Percentiles rank a stretch among this genome's conserved stretches.
phyloP scores from a whole-genome alignment of 2,329 filamentous ascomycete genomes.

The Whalleya microplaca region DNA sequence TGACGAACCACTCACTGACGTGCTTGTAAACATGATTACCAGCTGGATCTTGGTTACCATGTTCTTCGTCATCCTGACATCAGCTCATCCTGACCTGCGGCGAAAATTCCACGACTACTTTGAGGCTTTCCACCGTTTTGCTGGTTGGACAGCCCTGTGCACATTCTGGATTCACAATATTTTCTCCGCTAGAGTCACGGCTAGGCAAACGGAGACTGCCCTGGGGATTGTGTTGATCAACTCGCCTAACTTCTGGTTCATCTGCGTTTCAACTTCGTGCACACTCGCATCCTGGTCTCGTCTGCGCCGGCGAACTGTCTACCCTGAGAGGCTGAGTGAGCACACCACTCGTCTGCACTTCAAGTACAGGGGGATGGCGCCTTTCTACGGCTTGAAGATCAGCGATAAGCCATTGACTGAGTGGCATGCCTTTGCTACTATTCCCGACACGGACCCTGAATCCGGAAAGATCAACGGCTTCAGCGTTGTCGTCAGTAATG shows the following conservation, averaged over 20 bases:
- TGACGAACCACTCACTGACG: constrained; percentile 24
- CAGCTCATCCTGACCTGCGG: constrained; percentile 68
- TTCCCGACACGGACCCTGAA: constrained; percentile 57
- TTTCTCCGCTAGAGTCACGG: constrained; percentile 55
- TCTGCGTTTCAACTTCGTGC: constrained; percentile 65
- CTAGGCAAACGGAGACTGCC: constrained; percentile 32
- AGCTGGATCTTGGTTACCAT: constrained; percentile 56
- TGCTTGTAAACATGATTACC: constrained; percentile 31
- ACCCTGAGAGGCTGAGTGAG: constrained; percentile 68
- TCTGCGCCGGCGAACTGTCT: constrained; percentile 69
- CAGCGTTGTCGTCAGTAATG: constrained; percentile 72
- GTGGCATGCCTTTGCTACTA: constrained; percentile 78
- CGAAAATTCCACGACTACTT: constrained; percentile 69
- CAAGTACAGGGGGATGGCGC: constrained; percentile 61
- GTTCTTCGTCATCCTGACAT: constrained; percentile 61
- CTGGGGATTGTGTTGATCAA: constrained; percentile 44
- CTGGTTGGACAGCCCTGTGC: constrained; percentile 66
- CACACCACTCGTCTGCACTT: constrained; percentile 77
- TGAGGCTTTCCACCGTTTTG: constrained; percentile 73
- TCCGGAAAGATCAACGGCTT: constrained; percentile 56
- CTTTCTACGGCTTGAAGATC: constrained; percentile 62
- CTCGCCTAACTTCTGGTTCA: constrained; percentile 66
- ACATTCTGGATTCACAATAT: constrained; percentile 62
- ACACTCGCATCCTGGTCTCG: constrained; percentile 75
- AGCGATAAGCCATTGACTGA: constrained; percentile 68